Evolutionary conservation across 2,329 filamentous ascomycete genomes (phyloP).

Genomic region (Exophiala phaeomuriformis): DNA sequence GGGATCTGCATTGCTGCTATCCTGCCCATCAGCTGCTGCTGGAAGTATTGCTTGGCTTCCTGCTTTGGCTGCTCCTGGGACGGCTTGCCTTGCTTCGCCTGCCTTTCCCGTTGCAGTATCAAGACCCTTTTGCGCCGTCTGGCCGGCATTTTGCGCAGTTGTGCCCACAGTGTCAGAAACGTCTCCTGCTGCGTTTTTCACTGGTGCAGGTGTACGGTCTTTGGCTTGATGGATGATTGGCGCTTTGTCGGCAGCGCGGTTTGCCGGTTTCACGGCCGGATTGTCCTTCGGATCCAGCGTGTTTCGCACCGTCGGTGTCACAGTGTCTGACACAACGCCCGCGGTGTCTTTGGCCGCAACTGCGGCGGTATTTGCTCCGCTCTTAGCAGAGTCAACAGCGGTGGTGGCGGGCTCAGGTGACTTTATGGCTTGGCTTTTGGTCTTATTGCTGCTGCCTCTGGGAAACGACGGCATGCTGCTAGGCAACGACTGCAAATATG

Average conservation of each 20-base stretch:
- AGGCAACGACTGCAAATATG: conserved; percentile 23
- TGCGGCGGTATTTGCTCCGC: conserved; percentile 12
- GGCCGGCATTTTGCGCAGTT: conserved; percentile 17
- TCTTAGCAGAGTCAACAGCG: conserved; percentile 12
- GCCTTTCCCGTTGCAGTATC: conserved; percentile 14
- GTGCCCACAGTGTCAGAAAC: conserved; percentile 15
- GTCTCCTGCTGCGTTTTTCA: conserved; percentile 10
- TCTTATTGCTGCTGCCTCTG: conserved; percentile 10
- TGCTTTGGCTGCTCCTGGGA: not conserved
- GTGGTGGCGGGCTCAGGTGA: conserved; percentile 1
- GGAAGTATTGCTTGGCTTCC: not conserved
- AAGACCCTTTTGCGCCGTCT: conserved; percentile 11
- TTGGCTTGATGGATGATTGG: conserved; percentile 23
- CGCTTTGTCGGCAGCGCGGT: conserved; percentile 8
- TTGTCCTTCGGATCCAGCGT: conserved; percentile 21
- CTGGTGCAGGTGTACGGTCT: conserved; percentile 15
- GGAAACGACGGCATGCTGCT: conserved; percentile 15
- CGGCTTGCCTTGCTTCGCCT: conserved; percentile 11
- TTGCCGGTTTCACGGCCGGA: conserved; percentile 20
- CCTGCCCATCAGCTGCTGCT: no score
- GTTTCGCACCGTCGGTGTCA: conserved; percentile 22
- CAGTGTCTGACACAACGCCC: conserved; percentile 15
- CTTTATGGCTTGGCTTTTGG: conserved; percentile 27
- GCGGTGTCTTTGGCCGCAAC: conserved; percentile 18
- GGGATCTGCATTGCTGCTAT: not conserved